A percentile compares a stretch with the other conserved stretches of the same genome.
These are phyloP conservation scores for Cryptosporidium andersoni DNA, from an alignment of 169 alveolate species.

Conservation along the genomic window DNA sequence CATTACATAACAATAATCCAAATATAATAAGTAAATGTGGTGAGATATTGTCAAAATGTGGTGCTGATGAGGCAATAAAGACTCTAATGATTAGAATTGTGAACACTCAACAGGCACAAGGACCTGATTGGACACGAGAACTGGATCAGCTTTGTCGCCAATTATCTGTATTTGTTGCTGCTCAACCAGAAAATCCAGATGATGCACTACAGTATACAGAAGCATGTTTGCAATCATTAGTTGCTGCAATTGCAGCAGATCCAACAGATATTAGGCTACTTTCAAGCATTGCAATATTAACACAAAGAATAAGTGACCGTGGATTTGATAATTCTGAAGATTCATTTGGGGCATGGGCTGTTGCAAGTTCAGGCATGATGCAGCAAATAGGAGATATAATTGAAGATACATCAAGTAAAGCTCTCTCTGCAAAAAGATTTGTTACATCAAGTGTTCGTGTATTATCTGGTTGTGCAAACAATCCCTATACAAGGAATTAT, in stretches of 20 bases:
- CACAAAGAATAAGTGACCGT: slow-evolving; percentile 55
- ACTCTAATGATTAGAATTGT: slow-evolving; percentile 85
- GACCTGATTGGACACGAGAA: slow-evolving; percentile 82
- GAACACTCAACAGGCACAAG: slow-evolving; percentile 79
- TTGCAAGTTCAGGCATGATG: slow-evolving; percentile 85
- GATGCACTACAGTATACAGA: slow-evolving; percentile 90
- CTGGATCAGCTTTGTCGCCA: slow-evolving; percentile 84
- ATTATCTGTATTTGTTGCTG: slow-evolving; percentile 85
- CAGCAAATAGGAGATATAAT: slow-evolving; percentile 80
- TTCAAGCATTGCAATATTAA: slow-evolving; percentile 79
- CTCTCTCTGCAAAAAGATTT: slow-evolving; percentile 37
- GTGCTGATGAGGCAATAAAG: slow-evolving; percentile 90
- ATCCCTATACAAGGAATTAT: slow-evolving; percentile 64
- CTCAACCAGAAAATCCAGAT: slow-evolving; percentile 86
- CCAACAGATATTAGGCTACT: slow-evolving; percentile 79
- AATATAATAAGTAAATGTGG: slow-evolving; percentile 84
- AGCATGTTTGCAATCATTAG: slow-evolving; percentile 83
- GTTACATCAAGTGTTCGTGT: slow-evolving; percentile 53
- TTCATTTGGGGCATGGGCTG: slow-evolving; percentile 92
- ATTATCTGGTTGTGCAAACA: slow-evolving; percentile 41
- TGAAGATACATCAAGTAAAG: slow-evolving; percentile 51
- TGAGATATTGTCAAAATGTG: slow-evolving; percentile 85
- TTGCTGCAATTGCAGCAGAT: slow-evolving; percentile 77
- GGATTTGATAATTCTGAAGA: slow-evolving; percentile 84
- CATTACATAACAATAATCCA: slow-evolving; percentile 84